Base-by-base conservation (phyloP, 2,329 filamentous ascomycete species). In the Graphilbum ipis-grandicollis region DNA sequence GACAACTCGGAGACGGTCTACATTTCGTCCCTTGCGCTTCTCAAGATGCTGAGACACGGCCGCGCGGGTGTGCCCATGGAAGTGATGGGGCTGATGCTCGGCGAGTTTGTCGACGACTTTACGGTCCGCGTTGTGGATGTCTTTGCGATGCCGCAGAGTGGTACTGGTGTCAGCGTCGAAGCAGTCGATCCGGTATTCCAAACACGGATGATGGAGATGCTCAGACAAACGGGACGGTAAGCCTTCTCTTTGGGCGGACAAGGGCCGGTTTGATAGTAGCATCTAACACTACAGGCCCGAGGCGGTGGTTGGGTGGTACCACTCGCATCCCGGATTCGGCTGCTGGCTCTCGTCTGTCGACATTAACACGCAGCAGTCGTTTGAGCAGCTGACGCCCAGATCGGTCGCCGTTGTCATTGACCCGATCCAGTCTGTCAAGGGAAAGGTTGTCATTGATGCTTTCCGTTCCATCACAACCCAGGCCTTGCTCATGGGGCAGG, bases 121-220 rank as follows among this genome's bases (percentile, higher is more conserved):
- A 98, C 90, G 41, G 90, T 98, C 44, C 79, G 88, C 47, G 90
- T 98, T 13, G 88, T 96, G 47, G 90, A 98, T 59, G 90, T 98
- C 21, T 98, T 98, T 59, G 90, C 90, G 42, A 98, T 98, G 90
- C 90, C 90, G 17, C 90, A 98, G 57, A 94, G 86, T 49, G 90
- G 90, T 61, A 98, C 90, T 2, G 90, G 90, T 48, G 90, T 98
- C 48, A 93, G 84, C 59, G 90, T 98, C 51, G 90, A 98, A 61
- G 92, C 90, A 36, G 90, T 98, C 44, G 90, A 98, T 56, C 85
- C 86, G 9, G 90, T 98, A 25, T 98, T 98, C 59, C 90, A 98
- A 65, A 94, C 85, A 52, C 98, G 94, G 70, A 98, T 98, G 90
- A 98, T 98, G 90, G 90, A 98, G 56, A 96, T 98, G 90, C 66